These are phyloP conservation scores for Bretschneidera sinensis DNA, from an alignment of 345 rosid genomes.

Conservation along the genomic window DNA sequence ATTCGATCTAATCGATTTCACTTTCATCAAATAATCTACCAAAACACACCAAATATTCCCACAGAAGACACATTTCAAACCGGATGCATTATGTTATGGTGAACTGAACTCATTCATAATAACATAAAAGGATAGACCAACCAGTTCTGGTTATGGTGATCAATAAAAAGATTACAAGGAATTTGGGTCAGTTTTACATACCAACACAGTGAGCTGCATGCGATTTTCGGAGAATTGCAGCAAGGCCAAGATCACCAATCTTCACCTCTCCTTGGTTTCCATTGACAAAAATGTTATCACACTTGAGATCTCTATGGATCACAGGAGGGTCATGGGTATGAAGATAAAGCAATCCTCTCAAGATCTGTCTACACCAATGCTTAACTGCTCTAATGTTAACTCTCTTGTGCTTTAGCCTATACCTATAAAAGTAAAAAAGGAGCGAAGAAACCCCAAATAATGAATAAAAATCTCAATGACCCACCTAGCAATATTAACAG, in stretches of 20 bases:
- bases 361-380: conserved; percentile 88
- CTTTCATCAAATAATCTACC: conserved; percentile 8
- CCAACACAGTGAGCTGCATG: conserved; percentile 33
- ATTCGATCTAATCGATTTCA: not conserved
- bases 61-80: not conserved
- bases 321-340: conserved; percentile 85
- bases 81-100: not conserved
- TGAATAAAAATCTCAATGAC: not conserved
- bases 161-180: not conserved
- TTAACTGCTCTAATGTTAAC: conserved; percentile 78
- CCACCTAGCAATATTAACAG: no score
- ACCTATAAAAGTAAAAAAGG: conserved; percentile 28
- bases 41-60: not conserved
- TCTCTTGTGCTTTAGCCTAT: conserved; percentile 70
- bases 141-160: not conserved
- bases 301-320: conserved; percentile 89
- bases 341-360: conserved; percentile 72
- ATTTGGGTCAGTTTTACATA: not conserved
- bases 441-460: conserved; percentile 3
- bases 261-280: conserved; percentile 95
- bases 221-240: conserved; percentile 32
- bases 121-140: not conserved
- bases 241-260: conserved; percentile 78
- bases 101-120: not conserved
- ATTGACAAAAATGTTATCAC: conserved; percentile 83